Evolutionary conservation across 2,329 filamentous ascomycete genomes (phyloP).

Genomic region (Xylariomycetidae sp.): DNA sequence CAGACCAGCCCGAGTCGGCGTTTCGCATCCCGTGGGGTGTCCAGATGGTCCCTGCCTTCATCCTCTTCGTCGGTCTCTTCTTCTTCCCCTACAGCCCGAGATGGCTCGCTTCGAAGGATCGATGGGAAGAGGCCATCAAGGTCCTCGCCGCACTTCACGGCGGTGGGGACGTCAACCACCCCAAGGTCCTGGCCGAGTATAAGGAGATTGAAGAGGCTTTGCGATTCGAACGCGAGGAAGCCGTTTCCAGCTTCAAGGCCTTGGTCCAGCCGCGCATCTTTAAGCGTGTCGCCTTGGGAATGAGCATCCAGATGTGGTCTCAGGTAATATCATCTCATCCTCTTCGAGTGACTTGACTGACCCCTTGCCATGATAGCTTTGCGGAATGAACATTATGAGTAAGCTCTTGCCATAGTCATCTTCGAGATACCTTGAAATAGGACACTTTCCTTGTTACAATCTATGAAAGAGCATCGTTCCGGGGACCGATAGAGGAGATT

Average conservation of each 20-base stretch:
- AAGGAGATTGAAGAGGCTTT: constrained; percentile 55
- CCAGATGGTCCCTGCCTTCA: constrained; percentile 50
- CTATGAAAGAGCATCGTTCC: too few relatives aligned
- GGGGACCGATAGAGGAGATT: too few relatives aligned
- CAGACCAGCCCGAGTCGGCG: constrained; percentile 44
- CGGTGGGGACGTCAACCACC: constrained; percentile 48
- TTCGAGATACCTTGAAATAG: too few relatives aligned
- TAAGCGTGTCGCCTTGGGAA: constrained; percentile 53
- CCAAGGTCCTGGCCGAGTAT: constrained; percentile 59
- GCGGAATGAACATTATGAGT: constrained; percentile 58
- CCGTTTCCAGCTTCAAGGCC: constrained; percentile 42
- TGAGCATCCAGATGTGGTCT: constrained; percentile 56
- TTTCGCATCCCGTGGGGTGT: constrained; percentile 61
- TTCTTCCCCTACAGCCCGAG: constrained; percentile 63
- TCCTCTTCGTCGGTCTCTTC: constrained; percentile 52
- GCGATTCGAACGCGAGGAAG: constrained; percentile 48
- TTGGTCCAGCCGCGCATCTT: constrained; percentile 47
- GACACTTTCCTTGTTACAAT: too few relatives aligned
- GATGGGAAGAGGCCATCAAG: constrained; percentile 59
- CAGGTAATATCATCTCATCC: constrained; percentile 29
- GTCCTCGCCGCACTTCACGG: constrained; percentile 58
- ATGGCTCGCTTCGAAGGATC: constrained; percentile 65
- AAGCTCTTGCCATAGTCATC: too few relatives aligned
- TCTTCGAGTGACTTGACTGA: too few relatives aligned
- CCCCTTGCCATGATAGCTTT: constrained; percentile 8